phyloP scores from a whole-genome alignment of 1,284 basidiomycete genomes.

The Fomes fomentarius region DNA sequence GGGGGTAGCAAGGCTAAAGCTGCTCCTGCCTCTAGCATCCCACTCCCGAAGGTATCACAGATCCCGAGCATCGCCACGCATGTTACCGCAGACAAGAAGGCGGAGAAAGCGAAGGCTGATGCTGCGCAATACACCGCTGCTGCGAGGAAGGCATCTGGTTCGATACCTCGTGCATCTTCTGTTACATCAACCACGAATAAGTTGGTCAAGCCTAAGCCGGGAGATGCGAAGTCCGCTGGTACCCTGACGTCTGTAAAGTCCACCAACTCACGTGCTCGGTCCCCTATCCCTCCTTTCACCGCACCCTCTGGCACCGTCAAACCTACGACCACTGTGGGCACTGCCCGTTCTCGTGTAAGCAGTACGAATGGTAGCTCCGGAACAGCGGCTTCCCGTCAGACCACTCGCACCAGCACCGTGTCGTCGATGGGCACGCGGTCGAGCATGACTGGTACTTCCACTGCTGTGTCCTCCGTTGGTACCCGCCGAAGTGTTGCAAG shows the following conservation, averaged over 20 bases:
- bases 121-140: constrained; percentile 8
- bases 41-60: constrained; percentile 27
- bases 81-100: constrained; percentile 6
- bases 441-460: constrained; percentile 23
- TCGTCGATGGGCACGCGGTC: constrained; percentile 43
- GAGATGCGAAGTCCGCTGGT: constrained; percentile 15
- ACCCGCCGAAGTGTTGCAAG: constrained; percentile 28
- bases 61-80: background rate
- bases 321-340: constrained; percentile 18
- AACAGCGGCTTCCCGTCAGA: constrained; percentile 24
- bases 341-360: constrained; percentile 22
- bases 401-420: constrained; percentile 33
- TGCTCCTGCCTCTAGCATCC: constrained; percentile 24
- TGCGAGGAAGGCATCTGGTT: constrained; percentile 19
- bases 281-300: constrained; percentile 37
- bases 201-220: constrained; percentile 22
- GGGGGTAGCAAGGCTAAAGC: constrained; percentile 25
- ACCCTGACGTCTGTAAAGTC: constrained; percentile 21
- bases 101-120: constrained; percentile 13
- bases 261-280: constrained; percentile 23
- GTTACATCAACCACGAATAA: constrained; percentile 18
- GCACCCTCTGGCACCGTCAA: constrained; percentile 12
- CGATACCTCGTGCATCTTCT: constrained; percentile 17
- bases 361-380: constrained; percentile 18
- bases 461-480: constrained; percentile 44